Conservation (phyloP, 768 basidiomycete genomes). For the Rhizopogon vulgaris region DNA sequence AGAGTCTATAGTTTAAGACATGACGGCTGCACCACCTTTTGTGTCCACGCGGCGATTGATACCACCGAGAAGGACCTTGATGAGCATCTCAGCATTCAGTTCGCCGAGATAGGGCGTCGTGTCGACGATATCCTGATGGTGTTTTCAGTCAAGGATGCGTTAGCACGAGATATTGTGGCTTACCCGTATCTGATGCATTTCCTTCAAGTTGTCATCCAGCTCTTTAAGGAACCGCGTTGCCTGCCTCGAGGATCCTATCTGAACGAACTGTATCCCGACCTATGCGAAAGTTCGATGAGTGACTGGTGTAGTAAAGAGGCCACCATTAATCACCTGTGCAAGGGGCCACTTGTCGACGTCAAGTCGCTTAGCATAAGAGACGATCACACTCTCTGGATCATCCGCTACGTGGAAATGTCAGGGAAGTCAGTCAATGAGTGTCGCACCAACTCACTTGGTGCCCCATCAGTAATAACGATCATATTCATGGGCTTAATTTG, state of each 20-base stretch:
- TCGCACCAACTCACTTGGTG: constrained; percentile 36
- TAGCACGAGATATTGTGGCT: constrained; percentile 5
- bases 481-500: constrained; percentile 51
- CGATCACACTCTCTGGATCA: constrained; percentile 44
- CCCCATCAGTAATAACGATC: constrained; percentile 61
- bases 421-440: background rate
- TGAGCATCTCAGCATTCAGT: constrained; percentile 41
- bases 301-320: background rate
- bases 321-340: constrained; percentile 37
- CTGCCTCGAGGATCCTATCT: constrained; percentile 46
- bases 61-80: constrained; percentile 62
- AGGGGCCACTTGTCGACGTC: constrained; percentile 47
- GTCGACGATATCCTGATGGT: constrained; percentile 60
- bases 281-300: constrained; percentile 20
- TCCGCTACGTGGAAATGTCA: constrained; percentile 32
- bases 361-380: constrained; percentile 40
- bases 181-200: constrained; percentile 38
- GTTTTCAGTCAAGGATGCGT: background rate
- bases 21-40: constrained; percentile 20
- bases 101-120: constrained; percentile 48
- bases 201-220: constrained; percentile 52
- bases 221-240: constrained; percentile 41
- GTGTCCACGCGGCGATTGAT: constrained; percentile 51
- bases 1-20: constrained; percentile 2
- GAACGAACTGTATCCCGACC: constrained; percentile 69